Evolutionary conservation across 371 early-diverging fungal genomes (phyloP).

Genomic region (Fennellomyces sp.): DNA sequence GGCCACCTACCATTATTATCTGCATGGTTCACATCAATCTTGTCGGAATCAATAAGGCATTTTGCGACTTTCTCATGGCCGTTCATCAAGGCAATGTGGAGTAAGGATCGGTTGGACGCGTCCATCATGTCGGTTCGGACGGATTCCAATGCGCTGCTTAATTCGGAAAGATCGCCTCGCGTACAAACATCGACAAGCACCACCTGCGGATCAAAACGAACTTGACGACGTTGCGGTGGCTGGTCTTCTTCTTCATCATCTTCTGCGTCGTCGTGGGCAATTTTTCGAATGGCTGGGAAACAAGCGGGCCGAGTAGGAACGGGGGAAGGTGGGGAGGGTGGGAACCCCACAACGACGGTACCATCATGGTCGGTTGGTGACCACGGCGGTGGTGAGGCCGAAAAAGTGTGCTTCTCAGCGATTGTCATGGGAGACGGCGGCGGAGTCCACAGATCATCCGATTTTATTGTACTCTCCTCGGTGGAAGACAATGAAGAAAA

Average conservation of each 20-base stretch:
- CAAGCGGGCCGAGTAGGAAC: slow-evolving; percentile 7
- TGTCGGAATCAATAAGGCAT: slow-evolving; percentile 19
- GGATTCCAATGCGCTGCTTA: slow-evolving; percentile 5
- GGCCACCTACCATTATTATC: slow-evolving; percentile 38
- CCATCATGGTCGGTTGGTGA: slow-evolving; percentile 1
- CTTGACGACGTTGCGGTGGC: slow-evolving; percentile 17
- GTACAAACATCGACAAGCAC: slow-evolving; percentile 46
- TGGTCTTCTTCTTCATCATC: neutral
- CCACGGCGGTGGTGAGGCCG: neutral
- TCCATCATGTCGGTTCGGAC: neutral
- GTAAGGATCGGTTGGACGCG: slow-evolving; percentile 18
- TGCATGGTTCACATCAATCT: slow-evolving; percentile 35
- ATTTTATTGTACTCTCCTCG: slow-evolving; percentile 4
- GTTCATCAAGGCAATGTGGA: slow-evolving; percentile 44
- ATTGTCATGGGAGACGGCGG: slow-evolving; percentile 15
- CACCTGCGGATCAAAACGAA: slow-evolving; percentile 38
- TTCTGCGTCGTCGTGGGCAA: neutral
- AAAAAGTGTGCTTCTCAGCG: neutral
- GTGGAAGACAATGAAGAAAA: slow-evolving; percentile 18
- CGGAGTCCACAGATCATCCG: slow-evolving; percentile 18
- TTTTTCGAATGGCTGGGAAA: neutral
- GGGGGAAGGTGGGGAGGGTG: slow-evolving; percentile 12
- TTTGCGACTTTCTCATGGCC: slow-evolving; percentile 34
- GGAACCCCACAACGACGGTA: neutral
- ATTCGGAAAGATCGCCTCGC: slow-evolving; percentile 35